phyloP scores from a whole-genome alignment of 2,329 filamentous ascomycete species.

The Graphium sp. region DNA sequence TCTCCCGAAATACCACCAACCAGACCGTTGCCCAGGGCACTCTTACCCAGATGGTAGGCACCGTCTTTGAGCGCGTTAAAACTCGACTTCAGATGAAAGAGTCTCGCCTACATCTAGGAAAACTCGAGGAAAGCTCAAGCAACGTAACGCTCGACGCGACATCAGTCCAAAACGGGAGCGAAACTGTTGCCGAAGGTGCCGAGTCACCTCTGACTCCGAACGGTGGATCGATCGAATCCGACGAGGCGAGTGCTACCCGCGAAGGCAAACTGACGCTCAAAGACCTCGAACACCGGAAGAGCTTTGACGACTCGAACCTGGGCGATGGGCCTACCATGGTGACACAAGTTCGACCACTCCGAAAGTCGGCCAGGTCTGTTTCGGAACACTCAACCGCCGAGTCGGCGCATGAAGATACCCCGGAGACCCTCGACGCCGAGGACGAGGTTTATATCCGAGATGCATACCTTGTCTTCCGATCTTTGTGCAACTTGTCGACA shows the following conservation, averaged over 20 bases:
- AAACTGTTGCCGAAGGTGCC: too few relatives aligned
- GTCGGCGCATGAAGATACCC: slow-evolving; percentile 32
- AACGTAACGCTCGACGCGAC: slow-evolving; percentile 21
- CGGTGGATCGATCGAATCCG: slow-evolving; percentile 20
- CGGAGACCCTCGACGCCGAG: slow-evolving; percentile 50
- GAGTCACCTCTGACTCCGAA: too few relatives aligned
- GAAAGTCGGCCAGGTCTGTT: slow-evolving; percentile 24
- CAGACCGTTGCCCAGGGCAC: slow-evolving; percentile 96
- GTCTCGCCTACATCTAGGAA: slow-evolving; percentile 42
- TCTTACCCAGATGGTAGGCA: slow-evolving; percentile 95
- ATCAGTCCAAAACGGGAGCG: too few relatives aligned
- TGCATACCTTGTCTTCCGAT: slow-evolving; percentile 91
- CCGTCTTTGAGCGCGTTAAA: slow-evolving; percentile 92
- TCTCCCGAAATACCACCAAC: slow-evolving; percentile 85
- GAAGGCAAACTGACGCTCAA: slow-evolving; percentile 42
- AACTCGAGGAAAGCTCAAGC: slow-evolving; percentile 33
- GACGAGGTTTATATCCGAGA: slow-evolving; percentile 96
- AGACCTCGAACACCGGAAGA: slow-evolving; percentile 50
- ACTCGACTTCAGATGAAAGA: slow-evolving; percentile 76
- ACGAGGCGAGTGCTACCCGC: slow-evolving; percentile 14
- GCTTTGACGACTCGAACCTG: slow-evolving; percentile 50
- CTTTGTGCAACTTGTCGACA: slow-evolving; percentile 93
- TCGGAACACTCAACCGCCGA: slow-evolving; percentile 40
- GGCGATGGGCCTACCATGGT: slow-evolving; percentile 53
- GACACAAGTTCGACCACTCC: slow-evolving; percentile 35